Percentiles rank a stretch among this genome's conserved stretches.
Evolutionary conservation across 192 early-diverging fungal genomes (phyloP).

Genomic region (Podochytrium sp.): DNA sequence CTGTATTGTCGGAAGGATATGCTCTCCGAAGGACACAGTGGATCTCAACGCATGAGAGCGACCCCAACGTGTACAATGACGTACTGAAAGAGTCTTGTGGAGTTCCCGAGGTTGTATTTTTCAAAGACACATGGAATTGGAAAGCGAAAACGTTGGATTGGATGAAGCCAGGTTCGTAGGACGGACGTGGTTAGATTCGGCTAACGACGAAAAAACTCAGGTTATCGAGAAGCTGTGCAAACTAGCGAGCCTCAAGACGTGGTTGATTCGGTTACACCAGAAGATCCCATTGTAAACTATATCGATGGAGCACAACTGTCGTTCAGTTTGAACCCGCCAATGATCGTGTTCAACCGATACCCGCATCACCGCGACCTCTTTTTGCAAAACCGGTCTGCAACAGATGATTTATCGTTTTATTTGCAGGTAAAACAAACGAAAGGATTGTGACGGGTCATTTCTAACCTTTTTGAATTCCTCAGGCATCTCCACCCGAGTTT

Average conservation of each 20-base stretch:
- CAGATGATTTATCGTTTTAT: constrained; percentile 36
- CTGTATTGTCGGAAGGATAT: not conserved
- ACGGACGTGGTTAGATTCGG: not conserved
- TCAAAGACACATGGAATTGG: constrained; percentile 7
- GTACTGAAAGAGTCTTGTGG: not conserved
- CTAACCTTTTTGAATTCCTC: constrained; percentile 10
- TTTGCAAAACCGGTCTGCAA: constrained; percentile 50
- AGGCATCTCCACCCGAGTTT: constrained; percentile 41
- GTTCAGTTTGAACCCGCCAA: constrained; percentile 49
- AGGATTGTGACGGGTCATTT: not conserved
- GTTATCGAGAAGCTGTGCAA: too few species aligned
- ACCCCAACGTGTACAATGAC: not conserved
- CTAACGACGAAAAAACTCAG: too few species aligned
- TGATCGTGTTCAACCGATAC: constrained; percentile 45
- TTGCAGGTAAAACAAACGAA: constrained; percentile 37
- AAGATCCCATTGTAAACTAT: not conserved
- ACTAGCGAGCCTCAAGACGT: too few species aligned
- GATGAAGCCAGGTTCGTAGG: not conserved
- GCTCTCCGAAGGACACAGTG: not conserved
- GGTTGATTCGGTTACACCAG: too few species aligned
- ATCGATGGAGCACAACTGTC: constrained; percentile 35
- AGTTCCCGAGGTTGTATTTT: not conserved
- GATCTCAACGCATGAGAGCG: not conserved
- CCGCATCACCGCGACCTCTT: constrained; percentile 45
- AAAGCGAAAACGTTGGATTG: not conserved